Conservation (phyloP, 768 basidiomycete genomes). For the Paxillus ammoniavirescens region DNA sequence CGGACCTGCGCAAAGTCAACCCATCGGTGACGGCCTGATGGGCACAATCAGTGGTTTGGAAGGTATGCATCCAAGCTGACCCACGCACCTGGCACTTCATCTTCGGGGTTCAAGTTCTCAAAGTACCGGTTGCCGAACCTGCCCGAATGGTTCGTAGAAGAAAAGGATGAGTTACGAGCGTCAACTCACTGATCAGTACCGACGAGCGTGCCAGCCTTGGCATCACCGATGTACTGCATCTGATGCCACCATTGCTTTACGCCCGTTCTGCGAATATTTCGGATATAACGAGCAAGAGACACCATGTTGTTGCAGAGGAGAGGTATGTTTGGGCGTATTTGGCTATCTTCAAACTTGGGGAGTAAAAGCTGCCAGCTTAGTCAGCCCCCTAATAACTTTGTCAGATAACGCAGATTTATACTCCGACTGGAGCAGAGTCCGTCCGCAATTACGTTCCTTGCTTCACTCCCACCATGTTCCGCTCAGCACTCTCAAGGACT, state of each 20-base stretch:
- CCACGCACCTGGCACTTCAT: conserved; percentile 81
- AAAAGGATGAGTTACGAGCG: background rate
- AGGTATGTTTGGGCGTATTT: conserved; percentile 25
- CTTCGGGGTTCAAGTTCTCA: conserved; percentile 84
- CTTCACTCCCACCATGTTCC: conserved; percentile 57
- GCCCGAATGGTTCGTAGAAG: conserved; percentile 10
- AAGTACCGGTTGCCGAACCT: conserved; percentile 95
- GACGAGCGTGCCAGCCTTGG: conserved; percentile 76
- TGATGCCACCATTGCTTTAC: conserved; percentile 87
- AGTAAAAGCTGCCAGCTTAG: no score
- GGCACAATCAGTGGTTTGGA: background rate
- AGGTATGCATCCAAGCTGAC: background rate
- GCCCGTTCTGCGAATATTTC: conserved; percentile 73
- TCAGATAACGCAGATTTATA: conserved; percentile 15
- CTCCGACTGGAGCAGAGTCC: conserved; percentile 9
- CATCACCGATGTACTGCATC: conserved; percentile 92
- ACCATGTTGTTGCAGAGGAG: conserved; percentile 45
- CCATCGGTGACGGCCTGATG: conserved; percentile 91
- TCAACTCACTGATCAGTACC: conserved; percentile 80
- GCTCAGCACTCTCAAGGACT: conserved; percentile 55
- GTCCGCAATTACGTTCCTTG: background rate
- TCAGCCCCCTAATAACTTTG: background rate
- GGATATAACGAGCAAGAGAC: conserved; percentile 72
- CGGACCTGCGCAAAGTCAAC: conserved; percentile 87
- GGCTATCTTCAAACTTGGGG: background rate